phyloP scores from a whole-genome alignment of 2,329 filamentous ascomycete species.

The Colletotrichum neosansevieriae region DNA sequence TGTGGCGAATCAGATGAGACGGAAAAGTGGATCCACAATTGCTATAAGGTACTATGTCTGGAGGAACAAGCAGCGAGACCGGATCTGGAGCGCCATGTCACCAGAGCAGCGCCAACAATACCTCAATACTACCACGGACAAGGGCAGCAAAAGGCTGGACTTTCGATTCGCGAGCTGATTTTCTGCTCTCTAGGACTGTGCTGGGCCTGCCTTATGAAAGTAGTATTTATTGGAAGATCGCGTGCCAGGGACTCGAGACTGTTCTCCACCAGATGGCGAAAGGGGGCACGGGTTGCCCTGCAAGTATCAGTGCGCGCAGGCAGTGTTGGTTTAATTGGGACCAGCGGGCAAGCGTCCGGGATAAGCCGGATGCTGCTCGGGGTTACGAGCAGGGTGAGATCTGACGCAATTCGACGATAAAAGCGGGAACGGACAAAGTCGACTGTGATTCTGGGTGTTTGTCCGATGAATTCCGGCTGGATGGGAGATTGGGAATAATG shows the following conservation, averaged over 20 bases:
- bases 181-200: constrained; percentile 15
- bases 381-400: constrained; percentile 2
- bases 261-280: constrained; percentile 7
- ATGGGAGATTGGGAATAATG: not conserved
- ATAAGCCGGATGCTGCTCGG: constrained; percentile 18
- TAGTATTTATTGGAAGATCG: constrained; percentile 14
- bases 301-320: constrained; percentile 7
- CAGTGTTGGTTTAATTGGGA: constrained; percentile 25
- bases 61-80: constrained; percentile 59
- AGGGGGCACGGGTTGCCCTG: not conserved
- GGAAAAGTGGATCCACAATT: no score
- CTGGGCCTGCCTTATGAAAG: constrained; percentile 11
- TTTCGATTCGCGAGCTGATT: constrained; percentile 42
- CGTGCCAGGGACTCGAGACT: not conserved
- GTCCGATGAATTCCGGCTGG: constrained; percentile 12
- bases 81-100: constrained; percentile 53
- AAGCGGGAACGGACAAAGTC: constrained; percentile 24
- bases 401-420: constrained; percentile 21
- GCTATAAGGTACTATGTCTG: no score
- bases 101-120: constrained; percentile 40
- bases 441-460: constrained; percentile 8
- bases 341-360: constrained; percentile 17
- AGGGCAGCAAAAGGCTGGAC: constrained; percentile 42
- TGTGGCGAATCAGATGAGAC: no score
- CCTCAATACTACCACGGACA: constrained; percentile 37